These are phyloP conservation scores for Turnera subulata DNA, from an alignment of 345 rosid species.

Conservation along the genomic window DNA sequence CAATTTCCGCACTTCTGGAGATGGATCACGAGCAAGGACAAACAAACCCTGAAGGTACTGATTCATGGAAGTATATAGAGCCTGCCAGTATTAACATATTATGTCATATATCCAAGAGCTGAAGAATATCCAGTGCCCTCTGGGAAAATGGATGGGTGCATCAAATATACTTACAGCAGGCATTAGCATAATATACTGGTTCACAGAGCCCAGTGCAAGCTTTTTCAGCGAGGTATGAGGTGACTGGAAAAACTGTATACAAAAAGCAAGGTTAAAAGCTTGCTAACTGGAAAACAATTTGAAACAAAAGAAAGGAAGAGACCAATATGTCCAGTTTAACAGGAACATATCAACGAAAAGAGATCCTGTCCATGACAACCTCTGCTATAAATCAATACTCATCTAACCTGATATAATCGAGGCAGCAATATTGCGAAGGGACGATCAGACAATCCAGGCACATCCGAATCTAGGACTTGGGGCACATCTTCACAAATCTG, in stretches of 20 bases:
- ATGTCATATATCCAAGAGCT: not conserved
- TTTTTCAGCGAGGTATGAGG: conserved; percentile 78
- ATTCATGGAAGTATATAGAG: conserved; percentile 48
- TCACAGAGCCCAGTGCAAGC: conserved; percentile 81
- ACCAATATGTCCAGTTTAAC: not conserved
- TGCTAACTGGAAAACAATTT: too few relatives aligned
- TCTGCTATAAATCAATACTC: conserved; percentile 6
- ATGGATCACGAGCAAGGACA: conserved; percentile 73
- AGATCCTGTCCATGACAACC: not conserved
- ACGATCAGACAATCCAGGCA: conserved; percentile 81
- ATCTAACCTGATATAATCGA: conserved; percentile 65
- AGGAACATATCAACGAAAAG: not conserved
- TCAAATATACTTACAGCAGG: conserved; percentile 72
- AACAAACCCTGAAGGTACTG: conserved; percentile 85
- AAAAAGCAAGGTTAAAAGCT: conserved; percentile 10
- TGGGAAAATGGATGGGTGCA: conserved; percentile 6
- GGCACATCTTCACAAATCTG: conserved; percentile 98
- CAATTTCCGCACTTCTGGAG: conserved; percentile 71
- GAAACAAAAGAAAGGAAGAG: too few relatives aligned
- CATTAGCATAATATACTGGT: conserved; percentile 86
- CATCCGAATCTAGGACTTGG: conserved; percentile 77
- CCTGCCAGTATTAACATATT: conserved; percentile 39
- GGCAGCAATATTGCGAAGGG: conserved; percentile 83
- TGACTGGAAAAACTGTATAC: conserved; percentile 81
- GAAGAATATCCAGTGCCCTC: not conserved